Conservation (phyloP, 139 green algal genomes). For the Nannochloris sp. region DNA sequence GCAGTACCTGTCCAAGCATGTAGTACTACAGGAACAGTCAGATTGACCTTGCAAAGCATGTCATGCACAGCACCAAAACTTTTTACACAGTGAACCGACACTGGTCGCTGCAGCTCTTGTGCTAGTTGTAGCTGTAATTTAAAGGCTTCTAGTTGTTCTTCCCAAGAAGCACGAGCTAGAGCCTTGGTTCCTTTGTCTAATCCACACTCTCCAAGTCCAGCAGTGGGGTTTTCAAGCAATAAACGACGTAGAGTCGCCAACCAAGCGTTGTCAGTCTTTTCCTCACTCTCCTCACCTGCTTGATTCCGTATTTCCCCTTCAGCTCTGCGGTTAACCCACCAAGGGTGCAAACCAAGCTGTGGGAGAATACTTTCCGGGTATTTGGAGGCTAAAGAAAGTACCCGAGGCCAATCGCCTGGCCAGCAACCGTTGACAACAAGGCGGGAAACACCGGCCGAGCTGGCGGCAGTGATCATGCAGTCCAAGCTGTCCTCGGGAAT, state of each 20-base stretch:
- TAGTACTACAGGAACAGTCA: conserved; percentile 33
- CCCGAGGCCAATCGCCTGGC: conserved; percentile 34
- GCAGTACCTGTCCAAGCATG: conserved; percentile 33
- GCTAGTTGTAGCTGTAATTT: conserved; percentile 35
- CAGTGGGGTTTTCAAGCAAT: conserved; percentile 13
- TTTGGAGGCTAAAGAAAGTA: background rate
- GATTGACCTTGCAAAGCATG: conserved; percentile 28
- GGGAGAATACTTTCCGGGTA: conserved; percentile 14
- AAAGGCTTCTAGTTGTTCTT: conserved; percentile 30
- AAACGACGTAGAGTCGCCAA: conserved; percentile 19
- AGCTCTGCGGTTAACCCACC: conserved; percentile 25
- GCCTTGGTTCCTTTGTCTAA: conserved; percentile 17
- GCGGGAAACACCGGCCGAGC: background rate
- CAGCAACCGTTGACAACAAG: conserved; percentile 31
- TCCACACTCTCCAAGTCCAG: conserved; percentile 41
- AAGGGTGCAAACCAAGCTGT: conserved; percentile 45
- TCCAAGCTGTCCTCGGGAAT: background rate
- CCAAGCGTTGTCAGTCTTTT: too few species aligned
- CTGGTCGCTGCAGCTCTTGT: conserved; percentile 28
- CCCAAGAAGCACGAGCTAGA: background rate
- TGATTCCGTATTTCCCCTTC: too few species aligned
- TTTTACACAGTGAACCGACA: conserved; percentile 44
- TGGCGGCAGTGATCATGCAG: background rate
- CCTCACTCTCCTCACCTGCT: too few species aligned
- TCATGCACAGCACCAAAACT: conserved; percentile 31